Evolutionary conservation across 768 basidiomycete species (phyloP).

Genomic region (Austroboletus eburneus): DNA sequence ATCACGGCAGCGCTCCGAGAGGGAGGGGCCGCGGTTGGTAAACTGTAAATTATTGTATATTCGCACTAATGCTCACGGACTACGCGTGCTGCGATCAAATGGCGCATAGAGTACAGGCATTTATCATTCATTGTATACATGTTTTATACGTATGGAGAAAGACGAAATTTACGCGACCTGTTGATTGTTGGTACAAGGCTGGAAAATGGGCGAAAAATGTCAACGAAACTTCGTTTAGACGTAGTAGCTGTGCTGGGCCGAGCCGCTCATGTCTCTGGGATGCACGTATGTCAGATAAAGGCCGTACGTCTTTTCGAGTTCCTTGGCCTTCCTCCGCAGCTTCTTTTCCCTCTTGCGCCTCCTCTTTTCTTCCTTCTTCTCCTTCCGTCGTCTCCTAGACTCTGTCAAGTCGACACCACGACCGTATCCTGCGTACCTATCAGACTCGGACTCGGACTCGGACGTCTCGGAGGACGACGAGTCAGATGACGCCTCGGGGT

Average conservation of each 20-base stretch:
- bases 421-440: constrained; percentile 43
- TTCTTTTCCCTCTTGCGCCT: constrained; percentile 63
- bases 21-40: constrained; percentile 49
- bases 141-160: constrained; percentile 5
- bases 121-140: constrained; percentile 15
- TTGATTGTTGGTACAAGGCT: neutral
- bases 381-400: constrained; percentile 48
- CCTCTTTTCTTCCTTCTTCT: constrained; percentile 57
- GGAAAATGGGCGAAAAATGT: neutral
- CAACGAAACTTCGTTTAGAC: constrained; percentile 5
- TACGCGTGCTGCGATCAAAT: neutral
- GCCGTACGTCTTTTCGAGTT: constrained; percentile 57
- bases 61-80: constrained; percentile 9
- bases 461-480: constrained; percentile 39
- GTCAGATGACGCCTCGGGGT: constrained; percentile 38
- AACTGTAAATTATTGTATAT: constrained; percentile 32
- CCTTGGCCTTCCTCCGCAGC: constrained; percentile 52
- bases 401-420: constrained; percentile 45
- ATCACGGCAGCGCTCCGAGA: constrained; percentile 28
- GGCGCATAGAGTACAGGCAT: constrained; percentile 6
- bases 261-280: constrained; percentile 29
- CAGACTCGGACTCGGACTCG: constrained; percentile 39
- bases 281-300: constrained; percentile 56
- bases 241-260: constrained; percentile 27
- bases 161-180: neutral